A percentile compares a stretch with the other conserved stretches of the same genome.
These are phyloP conservation scores for Mycena galericulata DNA, from an alignment of 768 basidiomycete genomes.

Conservation along the genomic window DNA sequence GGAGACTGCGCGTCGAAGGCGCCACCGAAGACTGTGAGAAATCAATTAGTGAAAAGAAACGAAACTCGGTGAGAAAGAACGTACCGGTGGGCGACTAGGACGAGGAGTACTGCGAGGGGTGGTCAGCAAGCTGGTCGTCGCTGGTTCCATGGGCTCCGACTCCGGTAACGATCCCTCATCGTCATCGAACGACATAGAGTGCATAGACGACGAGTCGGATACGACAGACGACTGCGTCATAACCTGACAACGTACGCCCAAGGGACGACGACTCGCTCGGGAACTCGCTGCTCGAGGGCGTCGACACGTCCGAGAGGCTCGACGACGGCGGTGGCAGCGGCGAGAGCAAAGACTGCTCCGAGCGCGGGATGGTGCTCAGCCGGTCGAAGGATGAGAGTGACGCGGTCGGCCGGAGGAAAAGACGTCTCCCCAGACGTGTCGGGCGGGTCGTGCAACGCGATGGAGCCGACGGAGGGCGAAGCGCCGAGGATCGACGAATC, in stretches of 20 bases:
- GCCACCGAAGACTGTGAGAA: conserved; percentile 44
- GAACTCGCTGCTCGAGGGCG: conserved; percentile 29
- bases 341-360: conserved; percentile 46
- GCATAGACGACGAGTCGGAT: conserved; percentile 20
- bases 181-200: not conserved
- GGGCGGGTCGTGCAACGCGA: conserved; percentile 67
- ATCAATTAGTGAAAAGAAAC: conserved; percentile 10
- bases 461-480: conserved; percentile 70
- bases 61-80: conserved; percentile 5
- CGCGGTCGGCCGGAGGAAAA: conserved; percentile 70
- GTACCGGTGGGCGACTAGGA: conserved; percentile 42
- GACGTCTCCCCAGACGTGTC: conserved; percentile 84
- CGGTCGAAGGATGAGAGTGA: conserved; percentile 56
- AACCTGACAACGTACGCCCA: conserved; percentile 27
- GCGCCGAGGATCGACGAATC: conserved; percentile 82
- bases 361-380: conserved; percentile 59
- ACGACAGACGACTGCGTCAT: conserved; percentile 30
- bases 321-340: conserved; percentile 38
- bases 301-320: conserved; percentile 30
- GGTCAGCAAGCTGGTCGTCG: conserved; percentile 30
- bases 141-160: conserved; percentile 11
- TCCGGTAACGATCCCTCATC: conserved; percentile 3
- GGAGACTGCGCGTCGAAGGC: conserved; percentile 46
- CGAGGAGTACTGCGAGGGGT: conserved; percentile 39
- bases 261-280: conserved; percentile 25